Evolutionary conservation across 192 early-diverging fungal genomes (phyloP).

Genomic region (Phycomyces blakesleeanus): DNA sequence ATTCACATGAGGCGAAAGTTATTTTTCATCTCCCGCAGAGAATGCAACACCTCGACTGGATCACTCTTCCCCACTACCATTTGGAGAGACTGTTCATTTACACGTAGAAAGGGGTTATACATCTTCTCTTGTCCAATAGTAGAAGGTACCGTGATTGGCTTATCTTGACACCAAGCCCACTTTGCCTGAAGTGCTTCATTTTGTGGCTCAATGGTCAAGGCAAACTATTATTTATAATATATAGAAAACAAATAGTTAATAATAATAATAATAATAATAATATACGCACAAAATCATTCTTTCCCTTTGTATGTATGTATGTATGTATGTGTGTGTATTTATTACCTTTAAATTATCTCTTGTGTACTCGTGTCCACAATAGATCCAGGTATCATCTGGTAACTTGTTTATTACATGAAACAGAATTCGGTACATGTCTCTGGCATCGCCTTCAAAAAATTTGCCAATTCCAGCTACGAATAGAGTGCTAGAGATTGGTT

Average conservation of each 20-base stretch:
- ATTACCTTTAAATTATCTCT: constrained; percentile 46
- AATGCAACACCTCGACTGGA: constrained; percentile 73
- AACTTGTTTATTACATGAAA: constrained; percentile 50
- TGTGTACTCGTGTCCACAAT: constrained; percentile 59
- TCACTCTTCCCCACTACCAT: constrained; percentile 53
- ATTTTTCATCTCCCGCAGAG: constrained; percentile 79
- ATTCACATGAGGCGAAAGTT: not conserved
- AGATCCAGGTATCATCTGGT: constrained; percentile 60
- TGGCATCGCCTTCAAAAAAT: constrained; percentile 55
- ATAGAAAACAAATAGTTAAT: constrained; percentile 6
- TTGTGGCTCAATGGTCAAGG: constrained; percentile 68
- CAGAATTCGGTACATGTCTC: constrained; percentile 57
- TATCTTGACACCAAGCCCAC: constrained; percentile 55
- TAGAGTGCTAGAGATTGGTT: constrained; percentile 33
- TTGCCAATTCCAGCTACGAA: constrained; percentile 54
- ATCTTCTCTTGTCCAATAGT: constrained; percentile 84
- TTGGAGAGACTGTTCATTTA: constrained; percentile 59
- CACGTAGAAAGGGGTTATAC: constrained; percentile 89
- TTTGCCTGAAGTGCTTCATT: constrained; percentile 69
- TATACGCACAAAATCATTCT: no score
- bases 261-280: no score
- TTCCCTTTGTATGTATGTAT: constrained; percentile 2
- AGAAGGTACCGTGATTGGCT: constrained; percentile 65
- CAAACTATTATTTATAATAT: constrained; percentile 74
- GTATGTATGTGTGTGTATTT: constrained; percentile 1